Evolutionary conservation across 768 basidiomycete species (phyloP).

Genomic region (Termitomyces sp.): DNA sequence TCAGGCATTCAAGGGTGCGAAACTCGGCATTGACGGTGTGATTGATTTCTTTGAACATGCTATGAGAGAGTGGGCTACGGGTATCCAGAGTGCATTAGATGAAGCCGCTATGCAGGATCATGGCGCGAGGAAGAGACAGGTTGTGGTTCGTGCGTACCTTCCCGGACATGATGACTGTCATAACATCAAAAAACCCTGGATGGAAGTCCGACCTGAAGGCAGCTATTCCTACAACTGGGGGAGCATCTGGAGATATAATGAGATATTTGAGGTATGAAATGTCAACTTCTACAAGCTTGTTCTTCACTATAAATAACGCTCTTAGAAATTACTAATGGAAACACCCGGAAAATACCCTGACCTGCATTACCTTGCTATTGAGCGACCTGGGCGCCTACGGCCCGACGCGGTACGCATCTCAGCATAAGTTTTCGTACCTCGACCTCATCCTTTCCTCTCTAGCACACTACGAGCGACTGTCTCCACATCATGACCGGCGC

Average conservation of each 20-base stretch:
- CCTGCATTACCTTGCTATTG: constrained; percentile 56
- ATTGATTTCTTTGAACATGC: constrained; percentile 54
- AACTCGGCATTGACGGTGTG: constrained; percentile 49
- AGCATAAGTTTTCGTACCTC: not conserved
- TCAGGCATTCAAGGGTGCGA: constrained; percentile 18
- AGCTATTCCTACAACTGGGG: constrained; percentile 65
- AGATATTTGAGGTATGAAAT: constrained; percentile 47
- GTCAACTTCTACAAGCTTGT: not conserved
- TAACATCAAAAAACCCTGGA: constrained; percentile 39
- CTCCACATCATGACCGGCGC: constrained; percentile 44
- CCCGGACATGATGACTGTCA: constrained; percentile 68
- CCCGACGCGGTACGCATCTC: constrained; percentile 54
- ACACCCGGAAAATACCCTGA: constrained; percentile 37
- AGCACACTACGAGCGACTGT: constrained; percentile 42
- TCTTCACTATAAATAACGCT: not conserved
- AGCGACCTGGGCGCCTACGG: constrained; percentile 54
- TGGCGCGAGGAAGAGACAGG: constrained; percentile 29
- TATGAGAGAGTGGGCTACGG: constrained; percentile 48
- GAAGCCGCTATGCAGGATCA: constrained; percentile 23
- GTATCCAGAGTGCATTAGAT: constrained; percentile 42
- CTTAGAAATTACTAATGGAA: constrained; percentile 37
- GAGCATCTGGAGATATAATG: constrained; percentile 52
- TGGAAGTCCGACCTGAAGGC: constrained; percentile 34
- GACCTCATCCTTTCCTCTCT: not conserved
- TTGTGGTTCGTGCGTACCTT: constrained; percentile 55